Percentiles rank a stretch among this genome's conserved stretches.
Conservation (phyloP, 2,329 filamentous ascomycete genomes). For the Stemphylium lycopersici region DNA sequence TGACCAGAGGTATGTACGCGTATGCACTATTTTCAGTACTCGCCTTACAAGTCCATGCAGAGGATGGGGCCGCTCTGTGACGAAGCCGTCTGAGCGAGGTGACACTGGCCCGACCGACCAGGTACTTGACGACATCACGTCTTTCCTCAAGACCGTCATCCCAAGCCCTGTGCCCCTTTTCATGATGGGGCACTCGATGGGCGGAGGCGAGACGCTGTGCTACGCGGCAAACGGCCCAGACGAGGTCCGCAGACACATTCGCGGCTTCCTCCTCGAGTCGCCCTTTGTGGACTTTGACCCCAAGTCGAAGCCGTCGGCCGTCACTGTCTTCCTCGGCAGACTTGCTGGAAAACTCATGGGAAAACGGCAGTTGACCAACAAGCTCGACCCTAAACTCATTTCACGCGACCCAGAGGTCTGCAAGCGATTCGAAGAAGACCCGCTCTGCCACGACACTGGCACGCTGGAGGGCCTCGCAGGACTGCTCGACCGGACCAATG, state of each 20-base stretch:
- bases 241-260: slow-evolving; percentile 64
- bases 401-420: slow-evolving; percentile 70
- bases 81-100: slow-evolving; percentile 67
- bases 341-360: slow-evolving; percentile 73
- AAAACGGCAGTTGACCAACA: slow-evolving; percentile 68
- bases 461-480: slow-evolving; percentile 81
- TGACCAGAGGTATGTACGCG: slow-evolving; percentile 68
- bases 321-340: slow-evolving; percentile 70
- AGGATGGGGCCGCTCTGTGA: slow-evolving; percentile 82
- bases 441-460: slow-evolving; percentile 79
- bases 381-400: slow-evolving; percentile 68
- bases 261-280: slow-evolving; percentile 77
- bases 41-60: slow-evolving; percentile 36
- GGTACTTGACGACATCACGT: slow-evolving; percentile 79
- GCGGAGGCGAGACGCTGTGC: slow-evolving; percentile 76
- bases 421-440: slow-evolving; percentile 67
- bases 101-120: slow-evolving; percentile 73
- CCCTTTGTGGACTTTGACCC: slow-evolving; percentile 79
- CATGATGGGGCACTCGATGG: slow-evolving; percentile 90
- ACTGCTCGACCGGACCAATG: slow-evolving; percentile 74
- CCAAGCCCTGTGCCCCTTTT: slow-evolving; percentile 69
- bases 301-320: slow-evolving; percentile 64
- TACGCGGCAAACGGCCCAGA: slow-evolving; percentile 56
- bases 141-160: slow-evolving; percentile 70
- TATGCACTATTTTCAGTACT: background rate